Conservation (phyloP, 352 stramenopile species). For the Thalassiosira ordinaria region DNA sequence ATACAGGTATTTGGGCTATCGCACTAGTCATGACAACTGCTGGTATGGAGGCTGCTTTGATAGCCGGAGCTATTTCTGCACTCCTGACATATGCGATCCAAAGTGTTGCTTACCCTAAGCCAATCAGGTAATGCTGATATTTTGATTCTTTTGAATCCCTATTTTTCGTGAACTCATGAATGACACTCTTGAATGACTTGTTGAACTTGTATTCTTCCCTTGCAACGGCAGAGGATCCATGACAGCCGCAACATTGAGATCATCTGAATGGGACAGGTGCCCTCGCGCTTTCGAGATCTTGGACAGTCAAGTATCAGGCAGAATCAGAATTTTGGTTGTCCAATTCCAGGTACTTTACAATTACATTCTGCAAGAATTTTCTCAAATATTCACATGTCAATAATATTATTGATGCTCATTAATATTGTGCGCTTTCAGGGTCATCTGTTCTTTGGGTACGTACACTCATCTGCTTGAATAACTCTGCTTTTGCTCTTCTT, state of each 20-base stretch:
- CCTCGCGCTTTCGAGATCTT: constrained; percentile 88
- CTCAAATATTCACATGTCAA: too few relatives aligned
- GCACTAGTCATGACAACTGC: constrained; percentile 87
- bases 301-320: constrained; percentile 86
- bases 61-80: constrained; percentile 89
- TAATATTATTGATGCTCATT: too few relatives aligned
- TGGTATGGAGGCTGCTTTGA: constrained; percentile 90
- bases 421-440: too few relatives aligned
- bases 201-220: neutral
- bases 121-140: constrained; percentile 76
- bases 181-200: neutral
- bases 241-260: constrained; percentile 90
- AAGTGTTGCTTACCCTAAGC: constrained; percentile 88
- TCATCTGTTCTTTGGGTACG: constrained; percentile 53
- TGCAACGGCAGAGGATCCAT: constrained; percentile 84
- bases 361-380: too few relatives aligned
- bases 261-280: constrained; percentile 79
- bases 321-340: constrained; percentile 87
- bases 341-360: too few relatives aligned
- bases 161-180: too few relatives aligned
- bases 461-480: neutral
- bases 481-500: neutral
- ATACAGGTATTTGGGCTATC: constrained; percentile 91
- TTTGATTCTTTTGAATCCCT: too few relatives aligned
- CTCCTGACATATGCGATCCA: constrained; percentile 92